These are phyloP conservation scores for Podospora pseudoanserina DNA, from an alignment of 495 filamentous ascomycete genomes.

Conservation along the genomic window DNA sequence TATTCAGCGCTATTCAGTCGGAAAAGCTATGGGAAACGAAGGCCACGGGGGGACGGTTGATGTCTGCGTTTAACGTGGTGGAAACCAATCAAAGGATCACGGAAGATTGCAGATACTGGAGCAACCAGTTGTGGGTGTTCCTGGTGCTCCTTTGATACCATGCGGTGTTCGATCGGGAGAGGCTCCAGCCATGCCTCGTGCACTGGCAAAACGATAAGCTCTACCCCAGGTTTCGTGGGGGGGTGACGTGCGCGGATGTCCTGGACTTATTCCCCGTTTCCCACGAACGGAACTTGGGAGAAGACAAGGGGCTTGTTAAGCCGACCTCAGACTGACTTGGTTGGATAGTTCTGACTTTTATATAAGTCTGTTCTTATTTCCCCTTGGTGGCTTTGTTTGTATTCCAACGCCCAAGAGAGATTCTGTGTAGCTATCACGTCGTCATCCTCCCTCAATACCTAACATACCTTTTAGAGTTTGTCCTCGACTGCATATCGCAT, in stretches of 20 bases:
- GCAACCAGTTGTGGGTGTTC: background rate
- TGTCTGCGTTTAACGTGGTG: background rate
- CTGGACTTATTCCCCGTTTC: conserved; percentile 4
- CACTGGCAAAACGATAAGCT: conserved; percentile 4
- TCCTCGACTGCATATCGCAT: background rate
- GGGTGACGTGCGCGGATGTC: conserved; percentile 10
- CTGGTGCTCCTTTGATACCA: background rate
- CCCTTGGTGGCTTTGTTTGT: background rate
- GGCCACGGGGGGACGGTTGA: background rate
- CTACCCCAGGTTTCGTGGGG: conserved; percentile 5
- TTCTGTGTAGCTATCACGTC: background rate
- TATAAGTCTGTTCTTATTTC: conserved; percentile 15
- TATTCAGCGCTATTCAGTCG: background rate
- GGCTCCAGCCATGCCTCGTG: background rate
- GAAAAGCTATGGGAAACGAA: background rate
- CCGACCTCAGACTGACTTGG: conserved; percentile 14
- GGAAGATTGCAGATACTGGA: background rate
- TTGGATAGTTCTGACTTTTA: background rate
- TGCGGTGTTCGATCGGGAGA: background rate
- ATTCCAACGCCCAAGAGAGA: background rate
- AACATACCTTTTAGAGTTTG: background rate
- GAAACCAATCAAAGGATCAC: background rate
- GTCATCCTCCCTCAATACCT: background rate
- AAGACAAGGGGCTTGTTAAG: conserved; percentile 24
- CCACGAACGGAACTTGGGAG: conserved; percentile 10